Conservation (phyloP, 306 rosid genomes). For the Pachyrhizus erosus region DNA sequence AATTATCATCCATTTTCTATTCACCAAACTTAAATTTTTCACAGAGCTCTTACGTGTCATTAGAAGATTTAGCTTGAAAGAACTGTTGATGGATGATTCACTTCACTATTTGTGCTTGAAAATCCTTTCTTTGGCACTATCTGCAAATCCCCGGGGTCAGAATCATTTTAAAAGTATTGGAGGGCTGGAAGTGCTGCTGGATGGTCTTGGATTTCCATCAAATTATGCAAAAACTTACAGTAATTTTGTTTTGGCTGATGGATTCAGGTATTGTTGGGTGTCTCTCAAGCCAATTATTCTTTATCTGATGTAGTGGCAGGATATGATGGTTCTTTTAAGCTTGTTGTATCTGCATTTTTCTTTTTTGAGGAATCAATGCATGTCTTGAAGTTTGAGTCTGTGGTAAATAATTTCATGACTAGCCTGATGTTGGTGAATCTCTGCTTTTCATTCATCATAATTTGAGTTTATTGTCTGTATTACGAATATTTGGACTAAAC, state of each 20-base stretch:
- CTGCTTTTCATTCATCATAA: constrained; percentile 10
- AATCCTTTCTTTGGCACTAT: constrained; percentile 76
- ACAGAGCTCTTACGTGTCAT: constrained; percentile 88
- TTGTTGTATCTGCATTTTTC: not conserved
- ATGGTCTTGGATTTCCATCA: constrained; percentile 91
- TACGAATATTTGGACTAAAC: constrained; percentile 10
- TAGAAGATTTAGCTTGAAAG: constrained; percentile 90
- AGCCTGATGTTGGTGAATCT: constrained; percentile 32
- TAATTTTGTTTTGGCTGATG: constrained; percentile 54
- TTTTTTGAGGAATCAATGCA: constrained; percentile 33
- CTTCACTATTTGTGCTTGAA: constrained; percentile 81
- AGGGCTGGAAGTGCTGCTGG: constrained; percentile 96
- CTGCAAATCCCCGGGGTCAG: constrained; percentile 90
- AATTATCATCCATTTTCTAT: constrained; percentile 29
- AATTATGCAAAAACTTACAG: constrained; percentile 61
- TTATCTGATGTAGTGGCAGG: constrained; percentile 25
- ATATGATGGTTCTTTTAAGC: constrained; percentile 24
- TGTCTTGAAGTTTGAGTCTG: constrained; percentile 32
- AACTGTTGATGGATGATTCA: constrained; percentile 72
- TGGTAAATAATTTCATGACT: not conserved
- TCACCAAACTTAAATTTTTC: constrained; percentile 48
- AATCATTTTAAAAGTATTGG: constrained; percentile 97
- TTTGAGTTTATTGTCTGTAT: constrained; percentile 29
- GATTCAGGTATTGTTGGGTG: constrained; percentile 64
- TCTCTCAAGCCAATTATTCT: constrained; percentile 27